Conservation (phyloP, 345 rosid species). For the Salix arbutifolia region DNA sequence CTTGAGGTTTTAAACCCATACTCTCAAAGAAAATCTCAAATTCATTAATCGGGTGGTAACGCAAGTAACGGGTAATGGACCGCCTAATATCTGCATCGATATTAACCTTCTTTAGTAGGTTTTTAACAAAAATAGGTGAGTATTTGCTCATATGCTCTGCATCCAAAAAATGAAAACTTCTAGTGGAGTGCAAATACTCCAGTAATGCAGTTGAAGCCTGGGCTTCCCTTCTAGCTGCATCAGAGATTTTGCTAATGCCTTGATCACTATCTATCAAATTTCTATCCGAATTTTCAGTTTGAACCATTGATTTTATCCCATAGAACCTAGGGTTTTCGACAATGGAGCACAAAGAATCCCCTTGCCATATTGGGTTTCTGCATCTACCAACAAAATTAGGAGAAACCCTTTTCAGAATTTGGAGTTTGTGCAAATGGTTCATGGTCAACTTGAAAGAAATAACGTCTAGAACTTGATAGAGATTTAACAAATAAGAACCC, state of each 20-base stretch:
- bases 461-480: too few relatives aligned
- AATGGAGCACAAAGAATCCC: constrained; percentile 14
- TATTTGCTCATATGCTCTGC: constrained; percentile 70
- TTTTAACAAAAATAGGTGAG: constrained; percentile 46
- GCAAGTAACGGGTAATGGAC: constrained; percentile 45
- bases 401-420: constrained; percentile 46
- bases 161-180: constrained; percentile 50
- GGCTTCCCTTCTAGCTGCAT: constrained; percentile 38
- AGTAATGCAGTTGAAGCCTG: constrained; percentile 63
- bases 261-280: constrained; percentile 5
- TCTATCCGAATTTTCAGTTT: constrained; percentile 6
- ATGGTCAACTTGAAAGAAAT: constrained; percentile 17
- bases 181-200: constrained; percentile 64
- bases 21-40: constrained; percentile 89
- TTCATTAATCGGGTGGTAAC: constrained; percentile 78
- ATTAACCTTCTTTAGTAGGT: constrained; percentile 37
- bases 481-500: not conserved
- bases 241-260: constrained; percentile 22
- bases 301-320: constrained; percentile 18
- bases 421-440: constrained; percentile 37
- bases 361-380: constrained; percentile 19
- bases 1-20: constrained; percentile 53
- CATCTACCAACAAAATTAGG: constrained; percentile 24
- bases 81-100: constrained; percentile 29
- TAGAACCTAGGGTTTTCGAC: constrained; percentile 42